Percentiles rank a stretch among this genome's conserved stretches.
These are phyloP conservation scores for Neofusicoccum ribis DNA, from an alignment of 2,329 filamentous ascomycete genomes.

Conservation along the genomic window DNA sequence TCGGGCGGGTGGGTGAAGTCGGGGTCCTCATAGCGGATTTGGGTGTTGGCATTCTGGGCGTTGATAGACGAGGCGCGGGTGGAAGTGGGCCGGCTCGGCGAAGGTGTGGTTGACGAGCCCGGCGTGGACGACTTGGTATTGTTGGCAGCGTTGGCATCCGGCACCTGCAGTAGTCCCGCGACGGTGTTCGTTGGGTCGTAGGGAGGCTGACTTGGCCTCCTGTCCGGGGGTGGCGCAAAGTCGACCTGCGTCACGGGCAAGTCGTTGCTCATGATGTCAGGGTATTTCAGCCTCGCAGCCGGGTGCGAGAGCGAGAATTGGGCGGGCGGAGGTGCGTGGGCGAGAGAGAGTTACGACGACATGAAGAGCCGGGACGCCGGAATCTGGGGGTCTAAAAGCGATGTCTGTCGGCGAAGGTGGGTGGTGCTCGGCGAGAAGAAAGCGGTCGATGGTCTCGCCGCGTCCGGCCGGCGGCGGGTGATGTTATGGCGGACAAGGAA, in stretches of 20 bases:
- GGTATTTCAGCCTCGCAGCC: not conserved
- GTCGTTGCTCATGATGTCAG: slow-evolving; percentile 10
- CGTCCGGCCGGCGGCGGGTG: slow-evolving; percentile 4
- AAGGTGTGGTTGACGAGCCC: slow-evolving; percentile 4
- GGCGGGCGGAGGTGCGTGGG: not conserved
- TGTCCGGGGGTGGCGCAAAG: not conserved
- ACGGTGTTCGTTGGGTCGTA: slow-evolving; percentile 14
- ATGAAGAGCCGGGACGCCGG: slow-evolving; percentile 8
- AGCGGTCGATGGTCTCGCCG: not conserved
- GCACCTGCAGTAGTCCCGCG: slow-evolving; percentile 6
- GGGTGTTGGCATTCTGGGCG: slow-evolving; percentile 41
- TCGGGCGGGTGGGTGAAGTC: slow-evolving; percentile 49
- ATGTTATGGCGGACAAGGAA: slow-evolving; percentile 18
- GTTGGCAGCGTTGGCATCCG: slow-evolving; percentile 1
- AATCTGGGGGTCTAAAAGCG: not conserved
- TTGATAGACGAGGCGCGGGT: slow-evolving; percentile 28
- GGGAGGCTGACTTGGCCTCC: slow-evolving; percentile 9
- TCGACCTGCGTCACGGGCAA: slow-evolving; percentile 16
- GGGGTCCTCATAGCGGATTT: slow-evolving; percentile 41
- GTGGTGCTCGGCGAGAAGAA: not conserved
- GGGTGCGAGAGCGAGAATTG: not conserved
- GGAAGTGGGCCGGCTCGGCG: slow-evolving; percentile 23
- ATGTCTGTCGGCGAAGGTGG: not conserved
- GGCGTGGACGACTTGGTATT: not conserved
- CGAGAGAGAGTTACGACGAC: not conserved